phyloP scores from a whole-genome alignment of 805 yeast genomes.

The Wickerhamiella kazuoi region DNA sequence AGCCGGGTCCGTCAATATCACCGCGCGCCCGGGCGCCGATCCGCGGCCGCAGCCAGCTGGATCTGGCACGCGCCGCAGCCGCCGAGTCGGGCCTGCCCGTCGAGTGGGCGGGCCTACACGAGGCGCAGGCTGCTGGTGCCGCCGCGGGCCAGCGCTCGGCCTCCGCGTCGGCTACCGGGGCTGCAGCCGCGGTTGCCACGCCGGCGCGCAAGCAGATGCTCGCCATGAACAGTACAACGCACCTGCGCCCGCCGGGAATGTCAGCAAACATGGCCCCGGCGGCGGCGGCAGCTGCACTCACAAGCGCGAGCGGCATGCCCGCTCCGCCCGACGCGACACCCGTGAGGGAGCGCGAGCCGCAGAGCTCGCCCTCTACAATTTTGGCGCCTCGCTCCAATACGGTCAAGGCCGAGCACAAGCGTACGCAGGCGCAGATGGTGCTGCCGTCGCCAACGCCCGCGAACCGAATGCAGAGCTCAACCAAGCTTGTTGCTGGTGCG shows the following conservation, averaged over 20 bases:
- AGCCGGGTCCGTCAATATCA: background rate
- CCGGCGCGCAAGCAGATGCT: background rate
- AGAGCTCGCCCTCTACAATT: slow-evolving; percentile 12
- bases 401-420: background rate
- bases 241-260: background rate
- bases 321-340: slow-evolving; percentile 1
- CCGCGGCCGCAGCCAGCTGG: background rate
- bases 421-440: background rate
- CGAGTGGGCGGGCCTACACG: no score
- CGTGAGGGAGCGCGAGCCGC: background rate
- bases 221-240: background rate
- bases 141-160: background rate
- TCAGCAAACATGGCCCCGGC: slow-evolving; percentile 3
- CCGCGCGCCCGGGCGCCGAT: background rate
- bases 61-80: background rate
- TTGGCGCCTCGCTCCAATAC: slow-evolving; percentile 5
- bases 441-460: slow-evolving; percentile 19
- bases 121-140: no score
- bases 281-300: slow-evolving; percentile 6
- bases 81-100: background rate
- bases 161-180: background rate
- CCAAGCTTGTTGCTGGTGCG: slow-evolving; percentile 18
- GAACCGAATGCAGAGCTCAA: slow-evolving; percentile 13
- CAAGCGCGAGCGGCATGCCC: background rate
- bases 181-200: background rate